phyloP scores from a whole-genome alignment of 192 early-diverging fungal species.

The Gaertneriomyces semiglobifer region DNA sequence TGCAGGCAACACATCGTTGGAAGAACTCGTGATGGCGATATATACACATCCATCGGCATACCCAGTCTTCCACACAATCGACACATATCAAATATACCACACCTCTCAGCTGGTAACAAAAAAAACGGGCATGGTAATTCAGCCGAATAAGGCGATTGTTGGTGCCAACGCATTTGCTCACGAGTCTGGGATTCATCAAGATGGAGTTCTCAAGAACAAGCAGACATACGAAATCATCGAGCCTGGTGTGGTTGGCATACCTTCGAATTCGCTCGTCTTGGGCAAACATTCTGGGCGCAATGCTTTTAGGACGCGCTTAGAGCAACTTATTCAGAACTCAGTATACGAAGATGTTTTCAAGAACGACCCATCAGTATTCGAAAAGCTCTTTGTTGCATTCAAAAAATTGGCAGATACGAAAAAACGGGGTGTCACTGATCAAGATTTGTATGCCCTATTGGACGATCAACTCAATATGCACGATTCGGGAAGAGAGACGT shows the following conservation, averaged over 20 bases:
- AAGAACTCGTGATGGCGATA: slow-evolving; percentile 93
- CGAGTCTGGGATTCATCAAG: slow-evolving; percentile 98
- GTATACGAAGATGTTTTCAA: slow-evolving; percentile 47
- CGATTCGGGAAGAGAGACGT: slow-evolving; percentile 49
- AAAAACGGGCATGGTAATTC: slow-evolving; percentile 91
- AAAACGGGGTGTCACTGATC: slow-evolving; percentile 78
- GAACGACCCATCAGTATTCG: slow-evolving; percentile 58
- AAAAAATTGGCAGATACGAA: slow-evolving; percentile 88
- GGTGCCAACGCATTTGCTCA: slow-evolving; percentile 96
- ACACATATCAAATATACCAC: slow-evolving; percentile 81
- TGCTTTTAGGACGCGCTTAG: slow-evolving; percentile 79
- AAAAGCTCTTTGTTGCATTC: slow-evolving; percentile 81
- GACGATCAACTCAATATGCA: slow-evolving; percentile 65
- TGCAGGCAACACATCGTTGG: slow-evolving; percentile 94
- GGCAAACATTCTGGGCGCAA: slow-evolving; percentile 97
- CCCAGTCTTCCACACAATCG: slow-evolving; percentile 87
- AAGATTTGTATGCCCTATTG: slow-evolving; percentile 83
- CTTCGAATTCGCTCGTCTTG: slow-evolving; percentile 78
- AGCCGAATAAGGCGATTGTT: slow-evolving; percentile 98
- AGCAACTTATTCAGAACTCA: slow-evolving; percentile 65
- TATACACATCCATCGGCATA: slow-evolving; percentile 86
- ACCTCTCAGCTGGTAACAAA: slow-evolving; percentile 86
- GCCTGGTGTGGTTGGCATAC: slow-evolving; percentile 86
- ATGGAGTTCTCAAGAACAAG: slow-evolving; percentile 96
- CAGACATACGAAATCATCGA: slow-evolving; percentile 95